Evolutionary conservation across 306 rosid species (phyloP), one percentile per base, ranked within the genome.

Genomic region (Quercus robur): DNA sequence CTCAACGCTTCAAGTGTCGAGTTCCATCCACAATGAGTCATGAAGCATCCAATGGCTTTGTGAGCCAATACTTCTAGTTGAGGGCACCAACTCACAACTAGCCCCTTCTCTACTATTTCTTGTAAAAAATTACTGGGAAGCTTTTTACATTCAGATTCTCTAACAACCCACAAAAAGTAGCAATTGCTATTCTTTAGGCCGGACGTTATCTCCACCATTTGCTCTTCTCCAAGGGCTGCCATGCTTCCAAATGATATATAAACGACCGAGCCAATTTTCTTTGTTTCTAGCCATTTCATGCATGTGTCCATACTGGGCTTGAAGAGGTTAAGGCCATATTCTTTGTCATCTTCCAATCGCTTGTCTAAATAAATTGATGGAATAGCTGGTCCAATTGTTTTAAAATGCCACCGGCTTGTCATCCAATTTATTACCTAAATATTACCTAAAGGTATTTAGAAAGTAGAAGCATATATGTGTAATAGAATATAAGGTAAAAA

Each of bases 1-100:
- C 64, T 58, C 2, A 79, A 17, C 6, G 77, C 66, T 72, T 79
- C 82, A 3, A 79, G 66, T 1, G 77, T 71, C 3, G 77, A 79
- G 77, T 79, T 79, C 77, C 77, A 79, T 3, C 82, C 82, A 8
- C 77, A 72, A 23, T 72, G 82, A 0, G 73, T 79, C 31, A 79
- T 17, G 64, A 79, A 79, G 63, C 77, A 72, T 1, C 73, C 73
- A 5, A 72, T 3, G 6, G 82, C 55, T 3, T 17, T 17, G 73
- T 79, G 82, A 20, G 77, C 70, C n/a, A 79, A 7, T 14, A 79
- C 82, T 15, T 79, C 44, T 1, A 72, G 64, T 30, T 79, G 82
- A 11, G 73, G 68, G 5, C 77, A 72, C 82, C 73, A 79, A 35
- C 19, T 59, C 33, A 79, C 56, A 30, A 79, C 56, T 18, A 79